Percentiles rank a stretch among this genome's conserved stretches.
Conservation (phyloP, 177 flowering plant genomes). For the Telopea speciosissima region DNA sequence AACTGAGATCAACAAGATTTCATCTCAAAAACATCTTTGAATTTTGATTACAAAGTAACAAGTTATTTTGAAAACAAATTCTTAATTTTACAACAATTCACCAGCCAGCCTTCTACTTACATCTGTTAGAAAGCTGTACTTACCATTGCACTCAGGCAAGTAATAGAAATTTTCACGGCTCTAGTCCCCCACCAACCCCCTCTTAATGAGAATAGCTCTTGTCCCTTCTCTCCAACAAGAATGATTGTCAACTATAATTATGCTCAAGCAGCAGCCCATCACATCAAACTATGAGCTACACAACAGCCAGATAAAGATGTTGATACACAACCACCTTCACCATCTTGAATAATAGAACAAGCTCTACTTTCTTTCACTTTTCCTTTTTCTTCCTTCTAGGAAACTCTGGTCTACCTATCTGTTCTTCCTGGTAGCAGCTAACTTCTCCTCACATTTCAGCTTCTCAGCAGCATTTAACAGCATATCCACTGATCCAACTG, state of each 20-base stretch:
- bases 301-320: background rate
- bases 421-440: constrained; percentile 12
- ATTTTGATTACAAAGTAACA: background rate
- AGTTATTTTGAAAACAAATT: background rate
- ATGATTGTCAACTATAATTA: background rate
- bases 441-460: constrained; percentile 42
- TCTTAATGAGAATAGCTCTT: no score
- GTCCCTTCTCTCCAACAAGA: no score
- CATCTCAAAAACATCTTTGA: background rate
- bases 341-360: background rate
- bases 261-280: background rate
- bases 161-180: background rate
- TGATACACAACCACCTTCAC: background rate
- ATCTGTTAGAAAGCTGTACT: background rate
- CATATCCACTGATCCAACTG: constrained; percentile 62
- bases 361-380: background rate
- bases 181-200: background rate
- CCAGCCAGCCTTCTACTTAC: background rate
- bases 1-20: no score
- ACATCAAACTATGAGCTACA: background rate
- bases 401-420: constrained; percentile 1
- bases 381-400: background rate
- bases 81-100: background rate
- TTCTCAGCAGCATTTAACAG: constrained; percentile 72
- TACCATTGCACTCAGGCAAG: background rate